Evolutionary conservation across 768 basidiomycete species (phyloP).

Genomic region (Suillus brevipes): DNA sequence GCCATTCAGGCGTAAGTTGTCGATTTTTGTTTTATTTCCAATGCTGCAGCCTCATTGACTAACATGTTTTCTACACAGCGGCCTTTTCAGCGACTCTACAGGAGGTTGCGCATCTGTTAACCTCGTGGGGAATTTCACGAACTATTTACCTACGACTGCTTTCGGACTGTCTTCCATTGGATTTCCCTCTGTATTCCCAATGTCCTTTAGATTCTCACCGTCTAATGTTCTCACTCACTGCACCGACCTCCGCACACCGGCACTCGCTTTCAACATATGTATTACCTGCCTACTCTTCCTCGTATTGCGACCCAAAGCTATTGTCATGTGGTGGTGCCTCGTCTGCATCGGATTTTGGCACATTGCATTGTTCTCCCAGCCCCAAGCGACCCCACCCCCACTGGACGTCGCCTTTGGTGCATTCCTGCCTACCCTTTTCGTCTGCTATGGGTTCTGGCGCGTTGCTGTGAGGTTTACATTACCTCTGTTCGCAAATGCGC

Average conservation of each 20-base stretch:
- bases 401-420: constrained; percentile 71
- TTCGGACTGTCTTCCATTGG: constrained; percentile 70
- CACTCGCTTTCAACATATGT: constrained; percentile 72
- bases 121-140: constrained; percentile 70
- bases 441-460: constrained; percentile 79
- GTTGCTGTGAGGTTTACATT: constrained; percentile 72
- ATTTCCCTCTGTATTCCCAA: constrained; percentile 75
- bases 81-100: constrained; percentile 56
- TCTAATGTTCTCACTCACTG: constrained; percentile 59
- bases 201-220: constrained; percentile 59
- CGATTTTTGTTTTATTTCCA: constrained; percentile 3
- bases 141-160: constrained; percentile 58
- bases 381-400: constrained; percentile 62
- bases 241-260: constrained; percentile 65
- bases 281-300: constrained; percentile 69
- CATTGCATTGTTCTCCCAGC: constrained; percentile 75
- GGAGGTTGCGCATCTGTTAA: constrained; percentile 79
- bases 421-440: constrained; percentile 78
- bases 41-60: constrained; percentile 11
- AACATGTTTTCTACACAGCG: constrained; percentile 40
- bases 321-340: constrained; percentile 74
- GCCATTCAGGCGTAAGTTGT: constrained; percentile 73
- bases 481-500: constrained; percentile 64
- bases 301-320: constrained; percentile 66
- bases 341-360: constrained; percentile 89